Evolutionary conservation across 352 stramenopile species (phyloP), one percentile per base, ranked within the genome.

Genomic region (Globisporangium perplexum): DNA sequence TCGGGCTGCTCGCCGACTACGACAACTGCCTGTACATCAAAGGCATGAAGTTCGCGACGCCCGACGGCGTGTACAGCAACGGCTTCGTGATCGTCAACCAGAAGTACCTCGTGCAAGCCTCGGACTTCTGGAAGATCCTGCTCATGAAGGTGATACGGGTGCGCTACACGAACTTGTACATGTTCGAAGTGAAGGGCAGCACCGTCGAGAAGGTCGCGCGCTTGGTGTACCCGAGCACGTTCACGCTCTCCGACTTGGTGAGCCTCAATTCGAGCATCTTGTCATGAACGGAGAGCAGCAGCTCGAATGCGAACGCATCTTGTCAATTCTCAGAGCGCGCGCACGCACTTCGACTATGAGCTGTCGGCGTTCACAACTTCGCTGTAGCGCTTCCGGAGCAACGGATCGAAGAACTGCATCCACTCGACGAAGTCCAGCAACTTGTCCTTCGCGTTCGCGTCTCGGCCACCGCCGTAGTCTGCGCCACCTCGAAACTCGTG

Each of bases 371-470:
- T 7, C 5, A 24, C 17, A 26, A 45, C 11, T 12, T 23, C 6
- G n/a, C 11, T 26, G 39, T 45, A 45, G 12, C 39, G 39, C 2
- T 63, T 26, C 10, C 45, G 49, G 30, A 86, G 72, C 0, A 84
- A 55, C n/a, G 75, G 74, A 22, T 73, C 56, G 49, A 84, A 79
- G 60, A 86, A 83, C 6, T 7, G 36, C 35, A 63, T 66, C 77
- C 77, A 88, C 53, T 82, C 65, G 15, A 67, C 50, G 53, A 72
- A 75, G 3, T 57, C 36, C 53, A 88, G 78, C 1, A 18, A 38
- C 52, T 88, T 88, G 55, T 71, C 62, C 18, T 68, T 75, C 1
- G 65, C 53, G 50, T 85, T 83, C n/a, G 63, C 60, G 55, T 77
- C 65, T 17, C 72, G 57, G 6, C 44, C 51, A 8, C 43, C 46